These are phyloP conservation scores for Thraustochytrium striatum DNA, from an alignment of 352 stramenopile species.

Conservation along the genomic window DNA sequence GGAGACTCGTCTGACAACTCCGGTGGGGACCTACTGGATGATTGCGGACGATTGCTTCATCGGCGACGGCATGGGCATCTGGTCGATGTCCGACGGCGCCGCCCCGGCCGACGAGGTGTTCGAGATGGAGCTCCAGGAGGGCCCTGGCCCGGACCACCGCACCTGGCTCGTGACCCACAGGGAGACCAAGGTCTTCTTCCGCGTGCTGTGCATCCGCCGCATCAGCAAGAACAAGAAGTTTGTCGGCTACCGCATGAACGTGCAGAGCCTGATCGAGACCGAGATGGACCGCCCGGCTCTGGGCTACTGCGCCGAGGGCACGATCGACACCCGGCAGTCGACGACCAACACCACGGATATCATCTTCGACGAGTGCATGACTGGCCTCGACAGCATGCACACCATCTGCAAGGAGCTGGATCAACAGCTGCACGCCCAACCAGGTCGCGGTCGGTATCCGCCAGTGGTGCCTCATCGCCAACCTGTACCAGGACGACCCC, in stretches of 20 bases:
- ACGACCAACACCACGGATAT: not conserved
- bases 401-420: too few species aligned
- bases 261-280: slow-evolving; percentile 34
- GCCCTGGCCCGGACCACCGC: not conserved
- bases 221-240: not conserved
- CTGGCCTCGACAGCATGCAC: too few species aligned
- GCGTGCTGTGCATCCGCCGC: not conserved
- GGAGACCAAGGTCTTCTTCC: not conserved
- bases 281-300: not conserved
- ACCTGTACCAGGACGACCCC: not conserved
- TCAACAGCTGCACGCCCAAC: not conserved
- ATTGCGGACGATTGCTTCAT: slow-evolving; percentile 13
- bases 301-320: not conserved
- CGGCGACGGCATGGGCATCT: not conserved
- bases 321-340: not conserved
- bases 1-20: not conserved
- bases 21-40: not conserved
- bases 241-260: slow-evolving; percentile 40
- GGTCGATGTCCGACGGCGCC: not conserved
- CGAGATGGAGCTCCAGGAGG: too few species aligned
- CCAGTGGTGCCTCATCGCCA: not conserved
- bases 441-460: not conserved
- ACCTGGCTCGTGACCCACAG: not conserved
- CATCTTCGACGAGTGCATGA: too few species aligned
- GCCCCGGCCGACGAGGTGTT: not conserved